Evolutionary conservation across 352 stramenopile species (phyloP).

Genomic region (Peronosclerospora sorghi): DNA sequence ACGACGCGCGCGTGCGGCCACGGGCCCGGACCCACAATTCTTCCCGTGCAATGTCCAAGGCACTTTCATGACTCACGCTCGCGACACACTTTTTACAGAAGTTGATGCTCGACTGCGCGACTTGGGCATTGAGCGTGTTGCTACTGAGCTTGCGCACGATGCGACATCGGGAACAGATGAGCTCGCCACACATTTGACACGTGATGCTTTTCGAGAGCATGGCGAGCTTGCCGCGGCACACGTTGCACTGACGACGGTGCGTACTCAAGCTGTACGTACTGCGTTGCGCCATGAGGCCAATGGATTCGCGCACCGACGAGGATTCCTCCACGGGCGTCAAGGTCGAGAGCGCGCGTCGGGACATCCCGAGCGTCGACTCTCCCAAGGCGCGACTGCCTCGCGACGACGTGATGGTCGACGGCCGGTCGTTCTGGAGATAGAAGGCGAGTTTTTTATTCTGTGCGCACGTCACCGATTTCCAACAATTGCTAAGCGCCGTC

Average conservation of each 20-base stretch:
- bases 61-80: conserved; percentile 38
- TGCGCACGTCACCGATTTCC: conserved; percentile 47
- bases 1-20: conserved; percentile 27
- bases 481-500: conserved; percentile 41
- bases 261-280: conserved; percentile 14
- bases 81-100: conserved; percentile 62
- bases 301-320: conserved; percentile 8
- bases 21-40: conserved; percentile 34
- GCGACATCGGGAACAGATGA: conserved; percentile 34
- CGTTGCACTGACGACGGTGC: conserved; percentile 17
- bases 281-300: conserved; percentile 16
- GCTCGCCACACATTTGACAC: conserved; percentile 35
- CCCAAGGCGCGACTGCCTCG: conserved; percentile 2
- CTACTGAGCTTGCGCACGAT: conserved; percentile 35
- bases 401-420: conserved; percentile 8
- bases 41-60: conserved; percentile 45
- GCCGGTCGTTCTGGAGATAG: conserved; percentile 32
- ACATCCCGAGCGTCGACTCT: conserved; percentile 5
- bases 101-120: conserved; percentile 35
- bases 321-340: conserved; percentile 20
- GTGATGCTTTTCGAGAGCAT: conserved; percentile 20
- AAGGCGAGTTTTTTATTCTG: conserved; percentile 66
- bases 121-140: conserved; percentile 26
- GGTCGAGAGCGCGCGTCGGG: conserved; percentile 12
- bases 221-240: conserved; percentile 24